A percentile compares a stretch with the other conserved stretches of the same genome.
These are phyloP conservation scores for Cadophora sp. DNA, from an alignment of 2,329 filamentous ascomycete genomes.

Conservation along the genomic window DNA sequence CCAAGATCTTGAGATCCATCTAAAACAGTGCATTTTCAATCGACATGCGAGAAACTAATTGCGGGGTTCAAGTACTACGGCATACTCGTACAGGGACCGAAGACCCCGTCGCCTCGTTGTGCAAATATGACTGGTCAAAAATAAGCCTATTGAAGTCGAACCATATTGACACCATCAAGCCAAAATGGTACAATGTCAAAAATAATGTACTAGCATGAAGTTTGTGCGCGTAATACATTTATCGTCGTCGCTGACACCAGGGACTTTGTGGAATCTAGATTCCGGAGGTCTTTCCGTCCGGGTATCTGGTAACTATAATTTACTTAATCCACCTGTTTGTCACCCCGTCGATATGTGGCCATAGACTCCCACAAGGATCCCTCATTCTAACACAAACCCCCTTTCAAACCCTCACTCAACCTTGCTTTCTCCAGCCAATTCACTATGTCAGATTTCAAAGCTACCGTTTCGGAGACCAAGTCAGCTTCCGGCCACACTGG, in stretches of 20 bases:
- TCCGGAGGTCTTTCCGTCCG: neutral
- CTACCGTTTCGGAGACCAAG: slow-evolving; percentile 66
- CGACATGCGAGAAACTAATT: neutral
- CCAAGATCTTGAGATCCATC: neutral
- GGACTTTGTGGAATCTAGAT: neutral
- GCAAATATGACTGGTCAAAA: neutral
- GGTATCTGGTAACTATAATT: neutral
- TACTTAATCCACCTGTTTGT: neutral
- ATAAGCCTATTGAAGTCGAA: neutral
- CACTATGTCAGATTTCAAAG: slow-evolving; percentile 74
- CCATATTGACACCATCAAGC: neutral
- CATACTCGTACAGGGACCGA: neutral
- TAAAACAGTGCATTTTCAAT: neutral
- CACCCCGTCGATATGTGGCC: neutral
- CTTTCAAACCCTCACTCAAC: too few species aligned
- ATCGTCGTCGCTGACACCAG: neutral
- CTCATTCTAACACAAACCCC: neutral
- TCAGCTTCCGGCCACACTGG: slow-evolving; percentile 51
- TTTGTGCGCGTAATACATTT: neutral
- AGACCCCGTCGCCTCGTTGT: neutral
- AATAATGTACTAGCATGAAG: neutral
- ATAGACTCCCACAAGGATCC: neutral
- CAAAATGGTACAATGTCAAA: too few species aligned
- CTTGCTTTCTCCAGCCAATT: neutral
- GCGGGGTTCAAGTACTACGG: neutral